These are phyloP conservation scores for Cymbopogon citratus DNA, from an alignment of 176 grass and related monocot species.

Conservation along the genomic window DNA sequence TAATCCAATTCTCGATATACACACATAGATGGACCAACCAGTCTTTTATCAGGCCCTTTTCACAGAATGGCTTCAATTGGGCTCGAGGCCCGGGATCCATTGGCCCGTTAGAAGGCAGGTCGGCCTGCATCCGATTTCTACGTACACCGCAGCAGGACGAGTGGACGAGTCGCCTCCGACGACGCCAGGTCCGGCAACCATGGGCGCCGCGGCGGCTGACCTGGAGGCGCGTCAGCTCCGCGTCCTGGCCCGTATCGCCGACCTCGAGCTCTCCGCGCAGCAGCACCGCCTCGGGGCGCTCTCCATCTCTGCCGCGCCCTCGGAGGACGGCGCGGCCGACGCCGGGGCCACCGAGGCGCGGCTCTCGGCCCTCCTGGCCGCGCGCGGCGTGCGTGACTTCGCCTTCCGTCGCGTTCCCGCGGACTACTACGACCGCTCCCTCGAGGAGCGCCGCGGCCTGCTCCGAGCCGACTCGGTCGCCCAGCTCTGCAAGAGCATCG, in stretches of 20 bases:
- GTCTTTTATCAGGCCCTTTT: not conserved
- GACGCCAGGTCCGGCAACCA: conserved; percentile 10
- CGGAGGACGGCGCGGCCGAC: not conserved
- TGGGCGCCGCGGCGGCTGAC: conserved; percentile 44
- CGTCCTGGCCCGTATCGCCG: conserved; percentile 55
- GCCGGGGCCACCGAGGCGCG: conserved; percentile 31
- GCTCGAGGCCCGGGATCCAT: not conserved
- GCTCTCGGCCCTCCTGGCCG: conserved; percentile 48
- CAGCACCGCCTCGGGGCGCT: conserved; percentile 26
- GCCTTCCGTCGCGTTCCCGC: conserved; percentile 58
- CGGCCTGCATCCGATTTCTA: not conserved
- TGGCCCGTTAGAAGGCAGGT: not conserved
- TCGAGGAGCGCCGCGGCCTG: conserved; percentile 59
- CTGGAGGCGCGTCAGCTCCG: conserved; percentile 56
- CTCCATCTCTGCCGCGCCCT: not conserved
- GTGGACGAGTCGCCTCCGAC: not conserved
- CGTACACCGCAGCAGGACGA: not conserved
- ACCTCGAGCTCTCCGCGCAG: conserved; percentile 49
- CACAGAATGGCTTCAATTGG: not conserved
- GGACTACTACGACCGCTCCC: conserved; percentile 74
- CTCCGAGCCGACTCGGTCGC: conserved; percentile 52
- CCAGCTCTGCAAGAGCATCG: conserved; percentile 95
- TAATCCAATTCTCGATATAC: too few relatives aligned
- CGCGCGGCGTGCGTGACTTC: conserved; percentile 58
- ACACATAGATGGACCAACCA: too few relatives aligned